Base-by-base conservation (phyloP, 177 flowering plant genomes). In the Vitis hybrid region DNA sequence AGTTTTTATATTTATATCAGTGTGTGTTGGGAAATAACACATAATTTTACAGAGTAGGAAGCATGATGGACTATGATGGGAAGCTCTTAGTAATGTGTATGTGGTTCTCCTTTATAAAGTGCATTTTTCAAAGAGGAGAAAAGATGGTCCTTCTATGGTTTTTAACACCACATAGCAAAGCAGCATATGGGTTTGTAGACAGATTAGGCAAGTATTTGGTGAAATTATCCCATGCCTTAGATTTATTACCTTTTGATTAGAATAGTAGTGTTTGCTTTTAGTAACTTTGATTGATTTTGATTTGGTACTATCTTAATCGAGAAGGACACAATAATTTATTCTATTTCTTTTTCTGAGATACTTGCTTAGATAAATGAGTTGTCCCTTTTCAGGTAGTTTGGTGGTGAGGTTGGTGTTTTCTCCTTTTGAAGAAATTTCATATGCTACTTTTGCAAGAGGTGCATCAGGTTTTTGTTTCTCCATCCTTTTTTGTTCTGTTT, bases 361-460 rank as follows among this genome's bases (percentile, higher is more conserved):
- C 78, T 73, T 39, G 48, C 48, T 39, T 39, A 39, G 48, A 39
- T 39, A 39, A 39, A 39, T 39, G 48, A 39, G 7, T 5, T 39
- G 48, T 39, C 48, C 7, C 10, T 39, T 39, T 39, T 72, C 87
- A 94, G 99, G 99, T 60, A 94, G 99, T 83, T 87, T 93, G 72
- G 97, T 89, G 62, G 99, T 93, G 77, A 88, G 99, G 75, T 67
- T 93, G 85, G 86, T 94, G 72, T 91, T 94, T 75, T 88, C 90
- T 66, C 99, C 99, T 22, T 90, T 93, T 69, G 98, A 95, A 85
- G 99, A 95, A 87, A 93, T 96, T 78, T 90, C 97, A 29, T 95
- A 84, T 76, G 79, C 94, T 60, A 89, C 94, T 71, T 95, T 95
- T 86, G 99, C 99, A 75, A 91, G 87, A 86, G 89, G 83, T 75